Percentiles rank a stretch among this genome's conserved stretches.
phyloP scores from a whole-genome alignment of 306 rosid genomes.

The Dalbergia cultrata region DNA sequence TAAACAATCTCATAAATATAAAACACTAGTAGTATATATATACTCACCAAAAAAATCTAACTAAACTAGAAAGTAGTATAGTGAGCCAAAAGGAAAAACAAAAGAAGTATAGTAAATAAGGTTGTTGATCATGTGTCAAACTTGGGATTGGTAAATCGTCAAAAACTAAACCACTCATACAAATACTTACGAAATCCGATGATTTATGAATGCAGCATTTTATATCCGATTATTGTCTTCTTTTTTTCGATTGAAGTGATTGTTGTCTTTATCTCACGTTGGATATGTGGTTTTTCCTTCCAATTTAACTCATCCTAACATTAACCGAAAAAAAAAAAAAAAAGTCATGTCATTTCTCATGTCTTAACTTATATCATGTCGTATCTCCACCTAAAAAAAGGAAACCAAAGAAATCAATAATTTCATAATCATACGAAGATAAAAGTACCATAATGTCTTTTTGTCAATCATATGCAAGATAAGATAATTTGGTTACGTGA shows the following conservation, averaged over 20 bases:
- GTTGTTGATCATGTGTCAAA: too few relatives aligned
- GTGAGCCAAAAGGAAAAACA: too few relatives aligned
- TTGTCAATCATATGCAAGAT: neutral
- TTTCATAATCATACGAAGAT: constrained; percentile 18
- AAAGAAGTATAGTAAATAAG: too few relatives aligned
- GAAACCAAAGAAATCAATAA: constrained; percentile 3
- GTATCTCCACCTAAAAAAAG: neutral
- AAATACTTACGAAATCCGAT: neutral
- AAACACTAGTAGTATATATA: too few relatives aligned
- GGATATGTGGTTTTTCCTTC: neutral
- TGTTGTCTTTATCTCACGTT: neutral
- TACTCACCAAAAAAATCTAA: too few relatives aligned
- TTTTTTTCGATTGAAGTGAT: too few relatives aligned
- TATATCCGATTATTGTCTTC: neutral
- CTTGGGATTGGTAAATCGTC: neutral
- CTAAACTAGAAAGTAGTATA: too few relatives aligned
- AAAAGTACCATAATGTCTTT: constrained; percentile 6
- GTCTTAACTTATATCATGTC: constrained; percentile 10
- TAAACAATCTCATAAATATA: too few relatives aligned
- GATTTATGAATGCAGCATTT: neutral
- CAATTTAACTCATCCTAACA: neutral
- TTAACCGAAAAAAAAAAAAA: neutral
- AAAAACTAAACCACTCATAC: neutral
- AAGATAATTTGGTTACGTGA: neutral
- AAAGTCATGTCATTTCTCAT: neutral